Conservation (phyloP, 2,329 filamentous ascomycete species). For the Tolypocladium tropicale region DNA sequence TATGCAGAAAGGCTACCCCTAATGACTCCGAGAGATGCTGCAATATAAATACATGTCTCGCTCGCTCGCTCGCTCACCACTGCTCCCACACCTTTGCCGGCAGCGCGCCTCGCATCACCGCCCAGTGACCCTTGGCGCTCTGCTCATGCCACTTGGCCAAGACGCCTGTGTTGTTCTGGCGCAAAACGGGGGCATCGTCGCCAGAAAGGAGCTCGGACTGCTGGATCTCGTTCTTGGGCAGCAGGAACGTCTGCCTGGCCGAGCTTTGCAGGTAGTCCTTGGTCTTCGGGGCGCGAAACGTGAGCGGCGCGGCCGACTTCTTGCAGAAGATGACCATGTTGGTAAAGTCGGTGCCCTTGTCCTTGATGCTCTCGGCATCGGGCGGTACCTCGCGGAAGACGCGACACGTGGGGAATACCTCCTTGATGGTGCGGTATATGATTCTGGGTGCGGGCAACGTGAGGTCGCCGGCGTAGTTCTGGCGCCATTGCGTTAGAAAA, state of each 20-base stretch:
- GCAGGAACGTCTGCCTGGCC: constrained; percentile 58
- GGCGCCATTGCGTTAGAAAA: background rate
- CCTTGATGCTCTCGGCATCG: constrained; percentile 34
- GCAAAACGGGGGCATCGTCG: constrained; percentile 43
- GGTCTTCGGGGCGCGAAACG: constrained; percentile 55
- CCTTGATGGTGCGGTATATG: constrained; percentile 70
- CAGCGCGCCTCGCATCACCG: constrained; percentile 78
- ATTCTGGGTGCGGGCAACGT: constrained; percentile 64
- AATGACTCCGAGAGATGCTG: constrained; percentile 1
- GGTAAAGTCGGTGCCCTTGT: constrained; percentile 61
- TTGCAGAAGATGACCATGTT: constrained; percentile 96
- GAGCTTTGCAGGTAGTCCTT: constrained; percentile 64
- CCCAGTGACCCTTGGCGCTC: constrained; percentile 80
- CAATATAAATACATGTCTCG: background rate
- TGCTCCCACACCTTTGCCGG: constrained; percentile 74
- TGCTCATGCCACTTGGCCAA: constrained; percentile 63
- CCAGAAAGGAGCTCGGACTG: constrained; percentile 34
- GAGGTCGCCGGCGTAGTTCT: constrained; percentile 95
- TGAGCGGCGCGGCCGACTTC: constrained; percentile 43
- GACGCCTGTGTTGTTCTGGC: constrained; percentile 51
- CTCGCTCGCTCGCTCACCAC: constrained; percentile 44
- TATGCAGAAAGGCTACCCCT: background rate
- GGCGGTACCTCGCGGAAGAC: constrained; percentile 72
- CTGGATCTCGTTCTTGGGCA: constrained; percentile 62
- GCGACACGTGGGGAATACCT: constrained; percentile 81